Evolutionary conservation across 208 protist genomes (phyloP).

Genomic region (Phytomonas francai): DNA sequence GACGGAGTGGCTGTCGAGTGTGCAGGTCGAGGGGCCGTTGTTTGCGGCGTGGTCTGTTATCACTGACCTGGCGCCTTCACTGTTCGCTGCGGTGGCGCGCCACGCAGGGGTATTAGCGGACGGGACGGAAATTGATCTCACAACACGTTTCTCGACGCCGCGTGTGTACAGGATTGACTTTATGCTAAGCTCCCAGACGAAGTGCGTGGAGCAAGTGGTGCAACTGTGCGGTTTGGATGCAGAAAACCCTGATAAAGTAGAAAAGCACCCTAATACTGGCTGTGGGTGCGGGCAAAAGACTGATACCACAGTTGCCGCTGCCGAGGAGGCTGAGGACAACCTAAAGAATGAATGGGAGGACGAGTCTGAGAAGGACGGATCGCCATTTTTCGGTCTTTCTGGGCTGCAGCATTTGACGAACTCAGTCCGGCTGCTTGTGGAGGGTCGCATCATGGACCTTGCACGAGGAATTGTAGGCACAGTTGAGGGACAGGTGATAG

Average conservation of each 20-base stretch:
- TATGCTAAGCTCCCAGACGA: conserved; percentile 62
- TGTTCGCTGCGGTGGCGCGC: conserved; percentile 41
- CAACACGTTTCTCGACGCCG: conserved; percentile 30
- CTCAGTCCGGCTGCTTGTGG: conserved; percentile 44
- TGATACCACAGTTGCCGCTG: not conserved
- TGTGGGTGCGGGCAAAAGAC: not conserved
- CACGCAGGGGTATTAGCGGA: conserved; percentile 28
- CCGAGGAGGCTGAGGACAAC: not conserved
- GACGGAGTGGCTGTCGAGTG: conserved; percentile 19
- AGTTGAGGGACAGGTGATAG: conserved; percentile 54
- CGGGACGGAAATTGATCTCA: conserved; percentile 35
- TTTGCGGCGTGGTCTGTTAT: conserved; percentile 17
- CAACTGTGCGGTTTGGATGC: conserved; percentile 37
- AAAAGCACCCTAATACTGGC: not conserved
- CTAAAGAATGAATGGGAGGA: conserved; percentile 13
- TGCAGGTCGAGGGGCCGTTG: conserved; percentile 10
- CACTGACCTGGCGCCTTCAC: conserved; percentile 28
- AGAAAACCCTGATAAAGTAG: conserved; percentile 6
- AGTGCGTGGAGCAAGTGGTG: conserved; percentile 59
- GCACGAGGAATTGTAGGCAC: conserved; percentile 41
- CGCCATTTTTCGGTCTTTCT: conserved; percentile 22
- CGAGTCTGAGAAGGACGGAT: not conserved
- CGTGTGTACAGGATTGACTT: conserved; percentile 78
- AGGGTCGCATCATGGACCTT: conserved; percentile 55
- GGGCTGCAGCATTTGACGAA: conserved; percentile 33